Percentiles rank a stretch among this genome's conserved stretches.
phyloP scores from a whole-genome alignment of 805 yeast species.

The Kluyveromyces nonfermentans region DNA sequence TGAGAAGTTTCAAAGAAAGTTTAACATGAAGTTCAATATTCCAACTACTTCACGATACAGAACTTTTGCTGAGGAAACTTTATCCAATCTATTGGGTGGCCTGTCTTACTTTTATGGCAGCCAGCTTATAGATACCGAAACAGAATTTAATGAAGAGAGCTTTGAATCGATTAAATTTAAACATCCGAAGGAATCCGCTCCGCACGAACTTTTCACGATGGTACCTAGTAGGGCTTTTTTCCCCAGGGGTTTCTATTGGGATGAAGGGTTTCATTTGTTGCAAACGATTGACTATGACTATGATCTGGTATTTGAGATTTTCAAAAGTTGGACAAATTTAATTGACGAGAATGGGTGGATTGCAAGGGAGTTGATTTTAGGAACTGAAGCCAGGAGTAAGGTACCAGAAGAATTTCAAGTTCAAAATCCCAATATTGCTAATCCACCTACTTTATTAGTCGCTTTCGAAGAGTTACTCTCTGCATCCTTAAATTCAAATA shows the following conservation, averaged over 20 bases:
- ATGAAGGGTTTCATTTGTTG: conserved; percentile 89
- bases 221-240: conserved; percentile 92
- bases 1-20: conserved; percentile 28
- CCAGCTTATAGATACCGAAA: conserved; percentile 66
- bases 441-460: conserved; percentile 89
- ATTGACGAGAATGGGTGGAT: conserved; percentile 91
- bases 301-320: conserved; percentile 68
- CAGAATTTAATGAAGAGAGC: conserved; percentile 59
- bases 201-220: conserved; percentile 64
- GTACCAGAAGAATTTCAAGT: conserved; percentile 79
- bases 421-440: conserved; percentile 85
- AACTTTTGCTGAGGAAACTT: conserved; percentile 62
- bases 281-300: conserved; percentile 78
- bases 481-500: conserved; percentile 28
- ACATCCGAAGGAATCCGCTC: conserved; percentile 60
- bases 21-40: conserved; percentile 44
- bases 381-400: conserved; percentile 78
- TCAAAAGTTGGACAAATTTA: conserved; percentile 78
- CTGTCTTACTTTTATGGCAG: conserved; percentile 82
- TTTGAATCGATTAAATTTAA: conserved; percentile 44
- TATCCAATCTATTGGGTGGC: conserved; percentile 85
- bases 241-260: conserved; percentile 98
- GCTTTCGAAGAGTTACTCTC: conserved; percentile 51
- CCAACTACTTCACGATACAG: conserved; percentile 33
- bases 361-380: conserved; percentile 89